A percentile compares a stretch with the other conserved stretches of the same genome.
These are phyloP conservation scores for Venturia aucupariae DNA, from an alignment of 2,329 filamentous ascomycete species.

Conservation along the genomic window DNA sequence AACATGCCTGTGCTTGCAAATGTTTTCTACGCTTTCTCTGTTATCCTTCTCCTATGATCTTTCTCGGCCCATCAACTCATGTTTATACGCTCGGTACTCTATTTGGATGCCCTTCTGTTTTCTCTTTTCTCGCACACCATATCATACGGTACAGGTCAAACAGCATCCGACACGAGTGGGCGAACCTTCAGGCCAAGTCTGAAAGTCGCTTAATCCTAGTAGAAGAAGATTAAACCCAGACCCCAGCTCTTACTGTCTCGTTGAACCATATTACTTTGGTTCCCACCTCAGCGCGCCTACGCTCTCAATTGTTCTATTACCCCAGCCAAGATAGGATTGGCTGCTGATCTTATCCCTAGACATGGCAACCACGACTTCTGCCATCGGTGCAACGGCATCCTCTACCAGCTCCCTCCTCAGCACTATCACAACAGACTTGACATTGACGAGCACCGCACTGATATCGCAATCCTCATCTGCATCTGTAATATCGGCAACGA, in stretches of 20 bases:
- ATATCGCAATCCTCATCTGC: background rate
- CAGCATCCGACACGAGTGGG: background rate
- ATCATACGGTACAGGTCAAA: background rate
- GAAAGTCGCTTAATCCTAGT: background rate
- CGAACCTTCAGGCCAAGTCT: background rate
- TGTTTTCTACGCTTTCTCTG: background rate
- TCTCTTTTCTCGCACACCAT: background rate
- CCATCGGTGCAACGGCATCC: background rate
- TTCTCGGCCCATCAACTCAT: background rate
- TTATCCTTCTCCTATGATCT: background rate
- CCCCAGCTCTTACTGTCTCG: background rate
- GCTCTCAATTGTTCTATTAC: background rate
- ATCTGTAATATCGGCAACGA: background rate
- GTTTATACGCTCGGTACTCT: background rate
- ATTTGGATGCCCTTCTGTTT: background rate
- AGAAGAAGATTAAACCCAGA: background rate
- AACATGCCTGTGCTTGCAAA: background rate
- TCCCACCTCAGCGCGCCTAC: background rate
- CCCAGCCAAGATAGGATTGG: background rate
- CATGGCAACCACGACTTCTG: conserved; percentile 5
- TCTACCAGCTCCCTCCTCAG: background rate
- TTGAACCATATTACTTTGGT: background rate
- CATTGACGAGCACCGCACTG: background rate
- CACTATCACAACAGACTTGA: background rate
- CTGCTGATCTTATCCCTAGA: background rate